Percentiles rank a stretch among this genome's conserved stretches.
Conservation (phyloP, 345 rosid species). For the Reutealis trisperma region DNA sequence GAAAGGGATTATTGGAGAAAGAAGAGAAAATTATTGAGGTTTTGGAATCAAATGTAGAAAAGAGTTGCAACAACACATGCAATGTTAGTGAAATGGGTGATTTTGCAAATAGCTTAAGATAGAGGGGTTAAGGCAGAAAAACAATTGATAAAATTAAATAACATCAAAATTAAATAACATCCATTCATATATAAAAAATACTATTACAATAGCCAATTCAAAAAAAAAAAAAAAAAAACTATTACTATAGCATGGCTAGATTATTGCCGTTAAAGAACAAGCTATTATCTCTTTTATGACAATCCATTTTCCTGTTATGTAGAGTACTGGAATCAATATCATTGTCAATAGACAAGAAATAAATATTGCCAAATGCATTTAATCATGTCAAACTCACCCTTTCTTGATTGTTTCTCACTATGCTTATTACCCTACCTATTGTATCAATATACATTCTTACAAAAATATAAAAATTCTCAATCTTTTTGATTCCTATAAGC, state of each 20-base stretch:
- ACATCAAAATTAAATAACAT: neutral
- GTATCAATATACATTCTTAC: neutral
- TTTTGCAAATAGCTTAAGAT: neutral
- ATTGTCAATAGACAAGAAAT: neutral
- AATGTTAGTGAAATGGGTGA: slow-evolving; percentile 19
- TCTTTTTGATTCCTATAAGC: no score
- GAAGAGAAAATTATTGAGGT: neutral
- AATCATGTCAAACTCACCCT: slow-evolving; percentile 1
- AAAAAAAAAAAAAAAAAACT: no score
- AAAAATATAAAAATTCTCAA: neutral
- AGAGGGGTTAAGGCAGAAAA: neutral
- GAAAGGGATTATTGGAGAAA: slow-evolving; percentile 9
- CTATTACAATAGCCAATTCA: no score
- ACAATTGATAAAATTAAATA: neutral
- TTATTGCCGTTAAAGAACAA: no score
- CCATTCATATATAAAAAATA: no score
- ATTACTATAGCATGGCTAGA: no score
- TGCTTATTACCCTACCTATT: neutral
- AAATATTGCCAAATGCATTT: neutral
- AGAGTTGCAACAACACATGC: slow-evolving; percentile 30
- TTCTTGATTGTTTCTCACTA: neutral
- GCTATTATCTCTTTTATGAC: neutral
- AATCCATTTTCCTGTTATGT: neutral
- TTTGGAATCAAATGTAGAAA: neutral
- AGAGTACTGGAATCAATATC: neutral